Evolutionary conservation across 2,329 filamentous ascomycete genomes (phyloP), one percentile per base, ranked within the genome.

Genomic region (Pestalotiopsis fici): DNA sequence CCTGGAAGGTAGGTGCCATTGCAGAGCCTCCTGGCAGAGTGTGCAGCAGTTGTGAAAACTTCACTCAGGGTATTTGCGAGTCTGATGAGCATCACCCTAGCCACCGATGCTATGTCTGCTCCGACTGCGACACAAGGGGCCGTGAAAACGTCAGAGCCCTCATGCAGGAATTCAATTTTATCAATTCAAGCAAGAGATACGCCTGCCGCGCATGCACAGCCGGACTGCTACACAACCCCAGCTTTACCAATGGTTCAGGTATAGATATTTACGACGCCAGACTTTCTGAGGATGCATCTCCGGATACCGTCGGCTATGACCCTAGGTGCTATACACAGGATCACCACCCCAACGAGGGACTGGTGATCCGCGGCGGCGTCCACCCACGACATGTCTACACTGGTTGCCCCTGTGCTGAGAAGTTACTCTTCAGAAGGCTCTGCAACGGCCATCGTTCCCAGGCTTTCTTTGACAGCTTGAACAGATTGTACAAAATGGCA

Each of bases 371-470:
- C 12, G 69, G 71, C 18, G 68, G 67, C 28, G 68, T 62, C 9
- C 15, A 18, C 1, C 65, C 68, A 2, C 65, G 69, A 11, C 71
- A 39, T 9, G 18, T 74, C 3, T 50, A 77, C 2, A 82, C 80
- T 11, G 81, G 81, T 1, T 83, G 81, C 69, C 37, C 69, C 4
- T 83, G 81, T 70, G 77, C 69, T 3, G 59, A 68, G 35, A 83
- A 82, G 67, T 64, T 83, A 2, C 61, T 81, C 18, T 69, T 65
- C 13, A 70, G 72, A 3, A 70, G 70, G 3, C 70, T 83, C 4
- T 83, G 82, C 73, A 70, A 56, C 35, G 70, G 73, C 21, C 81
- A 83, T 68, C 76, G 82, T 0, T 64, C 77, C 6, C 63, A 72
- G 35, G 75, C 77, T 66, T 69, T 75, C 35, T 54, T 74, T 18